phyloP scores from a whole-genome alignment of 2,329 filamentous ascomycete species.

The Cordyceps farinosa region DNA sequence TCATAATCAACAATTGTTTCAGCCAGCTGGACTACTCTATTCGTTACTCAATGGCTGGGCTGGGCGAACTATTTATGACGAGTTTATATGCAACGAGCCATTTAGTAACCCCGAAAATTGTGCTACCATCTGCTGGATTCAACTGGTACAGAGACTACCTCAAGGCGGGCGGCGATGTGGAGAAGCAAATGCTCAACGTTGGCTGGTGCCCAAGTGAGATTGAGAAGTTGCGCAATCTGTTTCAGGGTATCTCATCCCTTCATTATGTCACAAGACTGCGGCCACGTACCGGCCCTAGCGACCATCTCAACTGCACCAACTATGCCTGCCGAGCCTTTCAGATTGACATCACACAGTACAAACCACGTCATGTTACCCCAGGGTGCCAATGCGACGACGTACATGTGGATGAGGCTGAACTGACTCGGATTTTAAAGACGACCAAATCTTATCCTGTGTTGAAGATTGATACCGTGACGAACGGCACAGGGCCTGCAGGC shows the following conservation, averaged over 20 bases:
- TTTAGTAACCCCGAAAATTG: slow-evolving; percentile 15
- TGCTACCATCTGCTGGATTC: slow-evolving; percentile 19
- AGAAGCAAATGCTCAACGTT: slow-evolving; percentile 26
- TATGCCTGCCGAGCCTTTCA: slow-evolving; percentile 29
- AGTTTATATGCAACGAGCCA: slow-evolving; percentile 9
- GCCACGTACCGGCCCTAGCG: slow-evolving; percentile 8
- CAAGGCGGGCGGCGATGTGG: slow-evolving; percentile 19
- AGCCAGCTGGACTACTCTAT: slow-evolving; percentile 24
- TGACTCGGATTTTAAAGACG: slow-evolving; percentile 21
- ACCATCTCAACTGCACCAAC: slow-evolving; percentile 28
- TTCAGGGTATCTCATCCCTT: slow-evolving; percentile 24
- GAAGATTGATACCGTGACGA: slow-evolving; percentile 10
- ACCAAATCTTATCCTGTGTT: slow-evolving; percentile 23
- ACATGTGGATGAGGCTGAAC: slow-evolving; percentile 21
- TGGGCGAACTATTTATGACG: slow-evolving; percentile 27
- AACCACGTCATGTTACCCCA: slow-evolving; percentile 23
- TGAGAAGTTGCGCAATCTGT: slow-evolving; percentile 25
- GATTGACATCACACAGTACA: slow-evolving; percentile 28
- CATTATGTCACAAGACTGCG: slow-evolving; percentile 25
- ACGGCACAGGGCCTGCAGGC: not conserved
- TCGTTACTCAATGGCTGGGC: slow-evolving; percentile 27
- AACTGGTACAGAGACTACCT: slow-evolving; percentile 24
- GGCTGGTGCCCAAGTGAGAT: slow-evolving; percentile 35
- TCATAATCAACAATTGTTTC: slow-evolving; percentile 21
- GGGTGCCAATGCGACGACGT: slow-evolving; percentile 25